Percentiles rank a stretch among this genome's conserved stretches.
These are phyloP conservation scores for Monosporascus sp. DNA, from an alignment of 2,329 filamentous ascomycete species.

Conservation along the genomic window DNA sequence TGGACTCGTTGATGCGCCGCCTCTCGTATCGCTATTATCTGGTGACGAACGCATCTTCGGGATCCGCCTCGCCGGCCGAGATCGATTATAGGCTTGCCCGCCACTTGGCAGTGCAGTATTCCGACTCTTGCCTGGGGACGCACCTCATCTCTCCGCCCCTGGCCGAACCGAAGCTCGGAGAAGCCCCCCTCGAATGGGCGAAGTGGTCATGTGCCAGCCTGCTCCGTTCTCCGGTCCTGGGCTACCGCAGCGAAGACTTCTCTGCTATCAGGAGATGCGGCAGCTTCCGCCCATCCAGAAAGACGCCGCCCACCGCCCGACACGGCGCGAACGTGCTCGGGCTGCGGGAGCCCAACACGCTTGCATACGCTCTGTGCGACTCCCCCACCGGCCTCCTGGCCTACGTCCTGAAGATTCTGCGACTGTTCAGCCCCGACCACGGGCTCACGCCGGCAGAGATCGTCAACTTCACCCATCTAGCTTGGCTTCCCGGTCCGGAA, in stretches of 20 bases:
- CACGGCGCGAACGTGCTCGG: slow-evolving; percentile 26
- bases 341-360: slow-evolving; percentile 45
- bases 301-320: slow-evolving; percentile 11
- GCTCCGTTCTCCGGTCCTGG: slow-evolving; percentile 45
- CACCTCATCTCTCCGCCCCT: slow-evolving; percentile 58
- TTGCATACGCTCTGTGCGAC: slow-evolving; percentile 57
- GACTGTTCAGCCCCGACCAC: slow-evolving; percentile 33
- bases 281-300: slow-evolving; percentile 11
- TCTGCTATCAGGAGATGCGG: slow-evolving; percentile 29
- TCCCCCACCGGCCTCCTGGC: slow-evolving; percentile 55
- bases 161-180: slow-evolving; percentile 38
- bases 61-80: slow-evolving; percentile 37
- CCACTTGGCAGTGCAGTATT: slow-evolving; percentile 42
- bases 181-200: slow-evolving; percentile 43
- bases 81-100: slow-evolving; percentile 49
- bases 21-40: slow-evolving; percentile 57
- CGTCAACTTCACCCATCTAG: slow-evolving; percentile 55
- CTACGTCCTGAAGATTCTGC: slow-evolving; percentile 45
- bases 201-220: slow-evolving; percentile 52
- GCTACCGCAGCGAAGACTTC: slow-evolving; percentile 51
- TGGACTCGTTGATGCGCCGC: slow-evolving; percentile 55
- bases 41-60: slow-evolving; percentile 47
- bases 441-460: slow-evolving; percentile 47
- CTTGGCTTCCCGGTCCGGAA: slow-evolving; percentile 64
- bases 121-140: slow-evolving; percentile 50